phyloP scores from a whole-genome alignment of 305 asterid species.

The Withania somnifera region DNA sequence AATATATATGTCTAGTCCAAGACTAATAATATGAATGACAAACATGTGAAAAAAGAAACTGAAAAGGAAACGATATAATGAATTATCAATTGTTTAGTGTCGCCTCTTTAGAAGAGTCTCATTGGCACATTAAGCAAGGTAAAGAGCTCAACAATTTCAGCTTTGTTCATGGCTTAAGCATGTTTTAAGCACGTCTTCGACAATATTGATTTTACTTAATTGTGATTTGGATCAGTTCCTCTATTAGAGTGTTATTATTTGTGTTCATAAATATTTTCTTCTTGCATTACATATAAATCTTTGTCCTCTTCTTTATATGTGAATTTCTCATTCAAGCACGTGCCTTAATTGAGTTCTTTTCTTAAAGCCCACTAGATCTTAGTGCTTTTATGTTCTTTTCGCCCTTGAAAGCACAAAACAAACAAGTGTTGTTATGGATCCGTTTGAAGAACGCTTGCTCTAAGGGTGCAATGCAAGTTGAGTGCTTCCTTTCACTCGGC shows the following conservation, averaged over 20 bases:
- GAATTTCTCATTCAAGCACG: not conserved
- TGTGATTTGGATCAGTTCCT: not conserved
- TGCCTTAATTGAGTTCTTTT: not conserved
- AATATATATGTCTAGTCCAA: no score
- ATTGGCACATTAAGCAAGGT: no score
- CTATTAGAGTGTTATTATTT: not conserved
- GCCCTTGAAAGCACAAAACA: no score
- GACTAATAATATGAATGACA: no score
- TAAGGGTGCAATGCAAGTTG: not conserved
- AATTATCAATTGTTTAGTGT: no score
- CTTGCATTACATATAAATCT: not conserved
- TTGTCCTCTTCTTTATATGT: not conserved
- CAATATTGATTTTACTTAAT: no score
- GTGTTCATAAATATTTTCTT: not conserved
- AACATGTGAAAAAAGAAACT: no score
- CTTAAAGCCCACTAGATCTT: not conserved
- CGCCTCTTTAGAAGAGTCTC: no score
- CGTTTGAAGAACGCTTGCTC: not conserved
- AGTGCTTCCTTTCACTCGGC: not conserved
- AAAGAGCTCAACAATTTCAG: no score
- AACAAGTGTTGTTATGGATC: not conserved
- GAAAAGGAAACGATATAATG: no score
- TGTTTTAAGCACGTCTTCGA: no score
- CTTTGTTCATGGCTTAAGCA: no score
- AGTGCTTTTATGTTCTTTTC: not conserved